Evolutionary conservation across 345 rosid species (phyloP).

Genomic region (Hypericum perforatum): DNA sequence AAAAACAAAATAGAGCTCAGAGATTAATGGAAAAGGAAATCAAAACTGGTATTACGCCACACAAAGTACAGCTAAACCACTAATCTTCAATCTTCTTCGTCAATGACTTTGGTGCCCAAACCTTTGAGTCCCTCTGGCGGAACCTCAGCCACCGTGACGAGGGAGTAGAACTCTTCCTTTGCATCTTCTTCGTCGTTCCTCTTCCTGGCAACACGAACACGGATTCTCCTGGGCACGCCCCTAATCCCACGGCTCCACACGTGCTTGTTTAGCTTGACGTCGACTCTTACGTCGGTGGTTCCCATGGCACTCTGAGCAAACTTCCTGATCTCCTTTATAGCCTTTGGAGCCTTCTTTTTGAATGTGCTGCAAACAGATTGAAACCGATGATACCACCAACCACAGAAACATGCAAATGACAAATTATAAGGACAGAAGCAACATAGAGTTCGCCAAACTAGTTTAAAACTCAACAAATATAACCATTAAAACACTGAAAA

Average conservation of each 20-base stretch:
- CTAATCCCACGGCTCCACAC: constrained; percentile 79
- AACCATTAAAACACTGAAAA: too few relatives aligned
- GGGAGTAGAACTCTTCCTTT: constrained; percentile 70
- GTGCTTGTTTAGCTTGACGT: constrained; percentile 76
- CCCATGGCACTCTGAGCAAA: constrained; percentile 74
- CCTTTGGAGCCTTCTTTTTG: constrained; percentile 90
- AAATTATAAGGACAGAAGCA: too few relatives aligned
- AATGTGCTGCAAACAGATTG: constrained; percentile 41
- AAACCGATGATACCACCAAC: too few relatives aligned
- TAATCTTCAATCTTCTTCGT: constrained; percentile 34
- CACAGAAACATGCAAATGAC: too few relatives aligned
- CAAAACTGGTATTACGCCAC: too few relatives aligned
- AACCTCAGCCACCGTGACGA: constrained; percentile 53
- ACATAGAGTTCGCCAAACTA: too few relatives aligned
- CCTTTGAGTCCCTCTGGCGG: constrained; percentile 53
- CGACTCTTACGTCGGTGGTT: constrained; percentile 59
- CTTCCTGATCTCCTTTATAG: constrained; percentile 73
- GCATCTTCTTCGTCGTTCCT: constrained; percentile 84
- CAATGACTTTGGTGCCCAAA: constrained; percentile 57
- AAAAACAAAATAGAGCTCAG: too few relatives aligned
- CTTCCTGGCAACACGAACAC: constrained; percentile 67
- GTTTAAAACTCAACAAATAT: too few relatives aligned
- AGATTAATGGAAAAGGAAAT: too few relatives aligned
- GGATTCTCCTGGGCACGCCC: constrained; percentile 62
- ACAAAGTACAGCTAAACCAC: too few relatives aligned